phyloP scores from a whole-genome alignment of 2,329 filamentous ascomycete genomes.

The Trichophyton mentagrophytes region DNA sequence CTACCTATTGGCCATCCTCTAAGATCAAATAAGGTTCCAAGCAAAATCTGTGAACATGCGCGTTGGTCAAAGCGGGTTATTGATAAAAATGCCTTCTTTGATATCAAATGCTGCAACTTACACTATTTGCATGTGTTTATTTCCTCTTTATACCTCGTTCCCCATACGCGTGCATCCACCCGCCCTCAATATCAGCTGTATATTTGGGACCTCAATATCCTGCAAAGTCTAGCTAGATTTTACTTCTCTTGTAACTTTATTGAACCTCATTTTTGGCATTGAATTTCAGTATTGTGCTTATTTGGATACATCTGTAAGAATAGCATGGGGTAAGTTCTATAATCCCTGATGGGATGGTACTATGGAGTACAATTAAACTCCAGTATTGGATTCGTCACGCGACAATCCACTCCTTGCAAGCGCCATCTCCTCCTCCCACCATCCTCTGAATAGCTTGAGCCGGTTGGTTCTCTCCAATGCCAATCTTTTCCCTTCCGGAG shows the following conservation, averaged over 20 bases:
- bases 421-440: too few species aligned
- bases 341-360: too few species aligned
- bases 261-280: neutral
- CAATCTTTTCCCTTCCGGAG: too few species aligned
- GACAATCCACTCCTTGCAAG: too few species aligned
- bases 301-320: too few species aligned
- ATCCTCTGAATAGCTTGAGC: too few species aligned
- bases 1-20: neutral
- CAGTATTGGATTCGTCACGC: too few species aligned
- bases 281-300: neutral
- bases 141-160: neutral
- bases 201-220: neutral
- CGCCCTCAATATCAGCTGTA: neutral
- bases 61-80: neutral
- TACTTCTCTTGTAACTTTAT: conserved; percentile 6
- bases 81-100: neutral
- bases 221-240: conserved; percentile 1
- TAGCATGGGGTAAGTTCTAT: too few species aligned
- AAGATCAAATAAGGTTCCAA: neutral
- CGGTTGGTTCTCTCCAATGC: too few species aligned
- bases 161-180: neutral
- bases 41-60: neutral
- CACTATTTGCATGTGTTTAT: neutral
- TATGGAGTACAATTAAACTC: too few species aligned
- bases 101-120: neutral